Base-by-base conservation (phyloP, 148 eudicot genomes). In the Cornus suecica region DNA sequence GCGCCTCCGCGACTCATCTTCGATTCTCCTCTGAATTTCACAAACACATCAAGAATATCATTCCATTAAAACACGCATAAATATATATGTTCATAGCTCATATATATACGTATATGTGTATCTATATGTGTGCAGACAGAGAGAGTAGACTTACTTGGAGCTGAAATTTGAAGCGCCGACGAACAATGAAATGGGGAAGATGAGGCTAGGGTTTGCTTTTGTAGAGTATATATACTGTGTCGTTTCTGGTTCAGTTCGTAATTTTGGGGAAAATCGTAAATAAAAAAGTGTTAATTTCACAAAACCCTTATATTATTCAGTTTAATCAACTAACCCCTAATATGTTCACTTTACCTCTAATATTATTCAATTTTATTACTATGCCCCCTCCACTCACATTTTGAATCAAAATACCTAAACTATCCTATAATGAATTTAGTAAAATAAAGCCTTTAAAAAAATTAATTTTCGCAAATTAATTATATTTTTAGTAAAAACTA, bases 1-100 rank as follows among this genome's bases (percentile, higher is more conserved):
- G 80, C 88, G 58, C 83, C 74, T 69, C 83, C 86, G 80, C 84
- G 76, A 66, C 87, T 87, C 93, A 89, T 89, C 80, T 82, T 87
- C 24, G n/a, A 18, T 20, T 20, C 3, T 58, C 15, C 25, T 2
- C 62, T 58, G 62, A 18, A 20, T 10, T 58, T 8, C 62, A 58
- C 62, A 58, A 18, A 58, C 62, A 58, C 23, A 58, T 58, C 62
- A 58, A 58, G 9, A 20, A 58, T 5, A 7, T 14, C 23, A 22
- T 18, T 20, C 4, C 8, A 58, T 24, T 18, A 18, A 20, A 22
- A 58, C 5, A 18, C 24, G 1, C 5, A 56, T 22, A n/a, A 0
- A 56, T 56, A 20, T 56, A 18, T 56, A 56, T 3, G 1, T 58
- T n/a, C n/a, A n/a, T n/a, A n/a, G n/a, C n/a, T n/a, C n/a, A n/a